Conservation (phyloP, 2,329 filamentous ascomycete genomes). For the Stagonosporopsis tanaceti region DNA sequence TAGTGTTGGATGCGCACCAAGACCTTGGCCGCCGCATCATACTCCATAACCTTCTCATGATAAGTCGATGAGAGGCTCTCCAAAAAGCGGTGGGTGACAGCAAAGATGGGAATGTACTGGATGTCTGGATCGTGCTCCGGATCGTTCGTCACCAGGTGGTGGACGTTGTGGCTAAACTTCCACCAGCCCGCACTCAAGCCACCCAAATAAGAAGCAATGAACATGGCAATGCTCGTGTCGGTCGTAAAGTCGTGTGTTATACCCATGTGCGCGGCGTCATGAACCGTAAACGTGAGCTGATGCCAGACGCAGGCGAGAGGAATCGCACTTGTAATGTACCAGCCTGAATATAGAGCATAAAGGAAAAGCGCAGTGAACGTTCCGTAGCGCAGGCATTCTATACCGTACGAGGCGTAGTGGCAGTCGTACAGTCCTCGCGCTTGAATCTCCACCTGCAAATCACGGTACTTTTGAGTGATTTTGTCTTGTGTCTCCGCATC, state of each 20-base stretch:
- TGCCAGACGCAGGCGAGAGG: constrained; percentile 90
- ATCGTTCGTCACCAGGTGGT: constrained; percentile 94
- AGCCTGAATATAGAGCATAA: constrained; percentile 51
- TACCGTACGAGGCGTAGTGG: constrained; percentile 80
- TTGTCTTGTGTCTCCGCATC: constrained; percentile 76
- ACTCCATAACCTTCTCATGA: constrained; percentile 71
- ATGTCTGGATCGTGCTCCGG: constrained; percentile 97
- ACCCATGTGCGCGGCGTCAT: constrained; percentile 96
- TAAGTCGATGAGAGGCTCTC: constrained; percentile 69
- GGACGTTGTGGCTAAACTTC: constrained; percentile 95
- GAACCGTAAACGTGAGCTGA: constrained; percentile 90
- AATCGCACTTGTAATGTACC: constrained; percentile 68
- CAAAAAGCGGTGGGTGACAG: constrained; percentile 72
- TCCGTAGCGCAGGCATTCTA: constrained; percentile 77
- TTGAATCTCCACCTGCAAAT: constrained; percentile 74
- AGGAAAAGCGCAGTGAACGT: constrained; percentile 71
- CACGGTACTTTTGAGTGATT: constrained; percentile 84
- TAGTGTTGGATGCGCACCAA: constrained; percentile 69
- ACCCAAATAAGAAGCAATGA: constrained; percentile 88
- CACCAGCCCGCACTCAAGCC: constrained; percentile 95
- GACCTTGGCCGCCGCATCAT: constrained; percentile 67
- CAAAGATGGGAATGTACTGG: constrained; percentile 74
- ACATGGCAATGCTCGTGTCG: constrained; percentile 86
- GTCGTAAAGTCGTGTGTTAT: constrained; percentile 89
- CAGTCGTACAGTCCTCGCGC: constrained; percentile 83